Evolutionary conservation across 2,329 filamentous ascomycete genomes (phyloP).

Genomic region (Fusarium abutilonis): DNA sequence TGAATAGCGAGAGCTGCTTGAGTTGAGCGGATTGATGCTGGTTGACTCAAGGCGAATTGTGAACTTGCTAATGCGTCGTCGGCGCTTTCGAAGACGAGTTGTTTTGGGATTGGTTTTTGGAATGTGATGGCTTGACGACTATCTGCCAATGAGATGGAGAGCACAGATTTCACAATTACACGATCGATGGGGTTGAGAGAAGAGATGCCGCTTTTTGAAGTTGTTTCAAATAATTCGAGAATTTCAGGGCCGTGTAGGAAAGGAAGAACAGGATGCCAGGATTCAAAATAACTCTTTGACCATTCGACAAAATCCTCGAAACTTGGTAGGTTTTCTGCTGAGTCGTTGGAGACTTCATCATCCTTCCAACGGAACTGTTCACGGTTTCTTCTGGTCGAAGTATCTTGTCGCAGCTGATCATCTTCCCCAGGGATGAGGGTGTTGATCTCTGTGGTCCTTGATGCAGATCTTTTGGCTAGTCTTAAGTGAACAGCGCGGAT

Average conservation of each 20-base stretch:
- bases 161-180: conserved; percentile 58
- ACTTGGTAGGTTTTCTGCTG: conserved; percentile 10
- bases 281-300: conserved; percentile 64
- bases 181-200: conserved; percentile 50
- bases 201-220: conserved; percentile 49
- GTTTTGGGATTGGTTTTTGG: conserved; percentile 50
- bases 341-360: conserved; percentile 47
- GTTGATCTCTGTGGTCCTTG: conserved; percentile 36
- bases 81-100: conserved; percentile 59
- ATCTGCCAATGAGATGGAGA: conserved; percentile 65
- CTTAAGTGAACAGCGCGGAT: conserved; percentile 64
- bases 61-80: conserved; percentile 62
- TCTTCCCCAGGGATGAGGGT: conserved; percentile 65
- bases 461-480: conserved; percentile 48
- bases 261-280: conserved; percentile 67
- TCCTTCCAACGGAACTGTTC: conserved; percentile 49
- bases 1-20: conserved; percentile 65
- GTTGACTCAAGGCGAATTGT: conserved; percentile 57
- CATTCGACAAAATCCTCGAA: conserved; percentile 62
- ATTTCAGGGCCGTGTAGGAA: conserved; percentile 65
- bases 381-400: conserved; percentile 19
- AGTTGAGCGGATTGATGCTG: conserved; percentile 57
- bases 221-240: conserved; percentile 57
- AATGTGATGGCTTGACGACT: conserved; percentile 53
- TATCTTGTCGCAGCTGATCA: conserved; percentile 55